phyloP scores from a whole-genome alignment of 768 basidiomycete species.

The Phaffia australis region DNA sequence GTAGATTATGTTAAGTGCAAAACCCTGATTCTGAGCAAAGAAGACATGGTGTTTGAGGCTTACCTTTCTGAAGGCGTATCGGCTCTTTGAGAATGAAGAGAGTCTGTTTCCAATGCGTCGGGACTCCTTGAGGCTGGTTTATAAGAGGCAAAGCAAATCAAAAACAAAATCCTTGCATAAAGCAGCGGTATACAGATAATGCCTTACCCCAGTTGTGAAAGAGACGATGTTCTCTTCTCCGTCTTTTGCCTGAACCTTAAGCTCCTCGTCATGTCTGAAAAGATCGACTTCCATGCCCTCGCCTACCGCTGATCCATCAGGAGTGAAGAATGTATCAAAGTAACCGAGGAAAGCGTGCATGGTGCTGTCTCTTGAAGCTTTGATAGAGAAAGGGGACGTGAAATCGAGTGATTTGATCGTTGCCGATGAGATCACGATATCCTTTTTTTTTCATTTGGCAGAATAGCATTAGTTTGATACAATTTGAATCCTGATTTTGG shows the following conservation, averaged over 20 bases:
- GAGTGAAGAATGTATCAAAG: constrained; percentile 88
- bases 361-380: constrained; percentile 46
- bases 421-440: constrained; percentile 58
- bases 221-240: constrained; percentile 36
- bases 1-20: not conserved
- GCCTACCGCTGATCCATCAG: constrained; percentile 47
- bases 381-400: constrained; percentile 61
- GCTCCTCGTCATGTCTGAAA: constrained; percentile 31
- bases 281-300: constrained; percentile 48
- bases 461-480: not conserved
- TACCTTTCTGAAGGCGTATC: constrained; percentile 63
- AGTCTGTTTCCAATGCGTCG: constrained; percentile 97
- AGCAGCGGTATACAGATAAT: too few species aligned
- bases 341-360: constrained; percentile 74
- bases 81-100: constrained; percentile 74
- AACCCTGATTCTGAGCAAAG: not conserved
- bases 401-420: constrained; percentile 68
- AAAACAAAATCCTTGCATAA: not conserved
- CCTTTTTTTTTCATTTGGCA: constrained; percentile 43
- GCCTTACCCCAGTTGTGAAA: constrained; percentile 61
- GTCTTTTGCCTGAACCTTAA: constrained; percentile 19
- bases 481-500: too few species aligned
- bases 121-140: constrained; percentile 53
- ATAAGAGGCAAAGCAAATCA: not conserved
- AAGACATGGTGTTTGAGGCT: constrained; percentile 28